These are phyloP conservation scores for Metarhizium sp. DNA, from an alignment of 2,329 filamentous ascomycete genomes.

Conservation along the genomic window DNA sequence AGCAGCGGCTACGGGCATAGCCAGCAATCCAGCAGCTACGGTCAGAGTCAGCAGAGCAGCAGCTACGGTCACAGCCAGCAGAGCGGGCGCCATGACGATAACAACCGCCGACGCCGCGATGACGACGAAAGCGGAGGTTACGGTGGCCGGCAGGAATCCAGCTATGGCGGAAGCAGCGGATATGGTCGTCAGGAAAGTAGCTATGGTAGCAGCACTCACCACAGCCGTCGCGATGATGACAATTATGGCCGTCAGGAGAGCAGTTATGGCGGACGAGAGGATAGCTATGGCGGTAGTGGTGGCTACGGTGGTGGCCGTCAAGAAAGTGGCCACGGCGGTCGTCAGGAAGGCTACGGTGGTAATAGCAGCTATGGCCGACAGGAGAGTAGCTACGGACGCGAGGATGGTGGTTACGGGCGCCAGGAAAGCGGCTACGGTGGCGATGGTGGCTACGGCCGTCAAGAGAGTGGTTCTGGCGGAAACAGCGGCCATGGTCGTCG, in stretches of 20 bases:
- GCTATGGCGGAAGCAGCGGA: constrained; percentile 4
- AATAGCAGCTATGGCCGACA: constrained; percentile 17
- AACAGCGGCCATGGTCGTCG: constrained; percentile 9
- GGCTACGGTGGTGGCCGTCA: constrained; percentile 10
- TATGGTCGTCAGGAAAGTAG: constrained; percentile 12
- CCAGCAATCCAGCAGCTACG: constrained; percentile 35
- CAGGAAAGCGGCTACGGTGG: constrained; percentile 8
- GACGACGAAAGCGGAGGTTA: constrained; percentile 11
- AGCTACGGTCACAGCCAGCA: constrained; percentile 21
- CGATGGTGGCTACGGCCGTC: background rate
- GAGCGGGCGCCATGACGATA: constrained; percentile 15
- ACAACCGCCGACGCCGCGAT: constrained; percentile 14
- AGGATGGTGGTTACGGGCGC: constrained; percentile 15
- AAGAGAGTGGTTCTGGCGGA: background rate
- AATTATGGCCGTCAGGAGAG: constrained; percentile 15
- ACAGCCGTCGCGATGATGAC: constrained; percentile 15
- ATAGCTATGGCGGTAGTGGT: background rate
- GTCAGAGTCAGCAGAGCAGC: constrained; percentile 44
- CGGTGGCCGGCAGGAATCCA: constrained; percentile 2
- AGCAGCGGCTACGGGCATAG: constrained; percentile 36
- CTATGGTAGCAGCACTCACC: constrained; percentile 12
- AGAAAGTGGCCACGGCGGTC: constrained; percentile 9
- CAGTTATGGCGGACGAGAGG: constrained; percentile 7
- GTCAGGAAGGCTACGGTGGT: constrained; percentile 14
- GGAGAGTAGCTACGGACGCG: constrained; percentile 11